Evolutionary conservation across 805 yeast genomes (phyloP).

Genomic region (Sugiyamaella valdiviana): DNA sequence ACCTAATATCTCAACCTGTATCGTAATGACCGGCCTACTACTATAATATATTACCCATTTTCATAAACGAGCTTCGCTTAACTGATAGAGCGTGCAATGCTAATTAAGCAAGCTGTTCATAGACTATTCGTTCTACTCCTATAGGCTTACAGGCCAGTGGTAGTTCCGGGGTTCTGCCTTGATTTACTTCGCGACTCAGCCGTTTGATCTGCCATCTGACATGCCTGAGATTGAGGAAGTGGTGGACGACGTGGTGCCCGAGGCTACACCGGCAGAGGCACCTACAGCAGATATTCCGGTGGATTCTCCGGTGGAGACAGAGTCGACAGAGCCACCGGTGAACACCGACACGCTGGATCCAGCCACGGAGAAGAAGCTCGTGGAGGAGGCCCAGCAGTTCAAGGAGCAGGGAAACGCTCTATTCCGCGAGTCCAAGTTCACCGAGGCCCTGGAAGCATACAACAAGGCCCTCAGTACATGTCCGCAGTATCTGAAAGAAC

Average conservation of each 20-base stretch:
- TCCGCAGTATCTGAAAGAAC: slow-evolving; percentile 12
- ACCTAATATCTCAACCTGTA: too few relatives aligned
- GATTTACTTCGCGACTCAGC: not conserved
- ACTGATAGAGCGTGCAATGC: too few relatives aligned
- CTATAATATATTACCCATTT: too few relatives aligned
- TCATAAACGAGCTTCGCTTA: too few relatives aligned
- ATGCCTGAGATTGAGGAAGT: not conserved
- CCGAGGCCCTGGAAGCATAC: slow-evolving; percentile 12
- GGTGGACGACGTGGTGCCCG: too few relatives aligned
- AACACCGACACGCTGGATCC: slow-evolving; percentile 11
- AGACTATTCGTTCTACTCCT: too few relatives aligned
- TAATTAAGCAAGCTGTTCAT: too few relatives aligned
- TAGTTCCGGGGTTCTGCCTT: not conserved
- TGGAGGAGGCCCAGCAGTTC: slow-evolving; percentile 33
- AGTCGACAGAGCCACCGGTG: not conserved
- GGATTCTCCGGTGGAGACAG: not conserved
- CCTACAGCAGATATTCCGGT: not conserved
- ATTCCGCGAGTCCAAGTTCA: slow-evolving; percentile 14
- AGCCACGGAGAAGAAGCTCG: slow-evolving; percentile 19
- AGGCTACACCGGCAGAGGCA: too few relatives aligned
- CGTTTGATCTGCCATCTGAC: not conserved
- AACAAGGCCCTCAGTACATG: slow-evolving; percentile 15
- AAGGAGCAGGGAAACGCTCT: slow-evolving; percentile 33
- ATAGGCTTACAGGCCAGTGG: too few relatives aligned
- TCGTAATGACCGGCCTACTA: too few relatives aligned